Evolutionary conservation across 441 rosid species (phyloP).

Genomic region (Viola pubescens): DNA sequence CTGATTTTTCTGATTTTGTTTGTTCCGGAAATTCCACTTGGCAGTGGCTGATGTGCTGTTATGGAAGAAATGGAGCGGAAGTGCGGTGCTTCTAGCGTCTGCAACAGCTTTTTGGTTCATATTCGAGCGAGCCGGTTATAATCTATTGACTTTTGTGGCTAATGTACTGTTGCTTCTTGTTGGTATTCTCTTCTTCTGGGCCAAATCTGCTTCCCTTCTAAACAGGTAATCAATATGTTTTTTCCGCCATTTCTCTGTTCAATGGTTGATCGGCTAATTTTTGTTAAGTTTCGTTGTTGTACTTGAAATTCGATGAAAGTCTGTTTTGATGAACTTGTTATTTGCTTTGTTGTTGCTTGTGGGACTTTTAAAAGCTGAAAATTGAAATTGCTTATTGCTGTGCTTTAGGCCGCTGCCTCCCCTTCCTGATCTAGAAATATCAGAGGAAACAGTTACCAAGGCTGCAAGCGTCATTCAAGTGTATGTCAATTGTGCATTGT

Average conservation of each 20-base stretch:
- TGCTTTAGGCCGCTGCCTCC: conserved; percentile 79
- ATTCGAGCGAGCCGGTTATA: conserved; percentile 67
- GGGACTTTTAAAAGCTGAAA: background rate
- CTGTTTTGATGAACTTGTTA: background rate
- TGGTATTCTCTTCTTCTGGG: conserved; percentile 76
- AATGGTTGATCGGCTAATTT: background rate
- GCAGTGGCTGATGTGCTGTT: conserved; percentile 62
- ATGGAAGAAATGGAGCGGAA: conserved; percentile 57
- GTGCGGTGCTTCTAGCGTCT: conserved; percentile 36
- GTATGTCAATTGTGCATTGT: conserved; percentile 37
- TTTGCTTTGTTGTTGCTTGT: background rate
- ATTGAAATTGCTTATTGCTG: background rate
- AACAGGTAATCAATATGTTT: conserved; percentile 41
- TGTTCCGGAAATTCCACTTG: background rate
- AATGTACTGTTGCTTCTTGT: conserved; percentile 56
- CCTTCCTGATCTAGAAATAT: conserved; percentile 72
- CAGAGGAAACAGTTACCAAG: conserved; percentile 45
- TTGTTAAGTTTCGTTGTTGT: background rate
- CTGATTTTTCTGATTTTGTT: background rate
- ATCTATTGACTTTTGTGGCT: conserved; percentile 45
- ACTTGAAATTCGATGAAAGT: background rate
- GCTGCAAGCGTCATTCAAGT: conserved; percentile 36
- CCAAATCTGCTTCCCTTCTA: conserved; percentile 89
- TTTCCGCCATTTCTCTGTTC: background rate
- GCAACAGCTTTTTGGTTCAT: conserved; percentile 61